Conservation (phyloP, 306 rosid genomes). For the Lathyrus aphaca region DNA sequence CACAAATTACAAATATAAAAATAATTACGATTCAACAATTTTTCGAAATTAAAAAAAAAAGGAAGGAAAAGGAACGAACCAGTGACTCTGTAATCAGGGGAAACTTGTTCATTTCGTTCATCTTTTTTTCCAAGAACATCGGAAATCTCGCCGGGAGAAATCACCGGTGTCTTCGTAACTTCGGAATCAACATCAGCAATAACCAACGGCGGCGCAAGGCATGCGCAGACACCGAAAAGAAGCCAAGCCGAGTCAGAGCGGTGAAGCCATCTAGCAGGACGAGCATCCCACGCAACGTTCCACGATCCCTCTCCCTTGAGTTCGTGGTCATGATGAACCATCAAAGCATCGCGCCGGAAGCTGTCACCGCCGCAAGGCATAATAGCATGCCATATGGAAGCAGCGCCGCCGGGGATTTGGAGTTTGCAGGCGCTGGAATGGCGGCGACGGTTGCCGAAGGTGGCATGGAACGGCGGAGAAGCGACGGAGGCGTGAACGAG, state of each 20-base stretch:
- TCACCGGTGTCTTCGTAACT: not conserved
- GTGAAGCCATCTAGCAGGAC: constrained; percentile 96
- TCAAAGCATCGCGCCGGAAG: constrained; percentile 39
- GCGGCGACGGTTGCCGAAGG: constrained; percentile 44
- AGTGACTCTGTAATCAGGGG: constrained; percentile 66
- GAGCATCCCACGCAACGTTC: constrained; percentile 91
- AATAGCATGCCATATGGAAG: constrained; percentile 88
- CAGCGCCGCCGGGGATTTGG: constrained; percentile 53
- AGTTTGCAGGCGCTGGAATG: constrained; percentile 69
- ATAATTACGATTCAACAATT: not conserved
- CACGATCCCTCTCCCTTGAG: constrained; percentile 88
- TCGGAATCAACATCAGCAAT: constrained; percentile 24
- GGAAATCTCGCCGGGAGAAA: constrained; percentile 15
- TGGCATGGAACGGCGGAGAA: constrained; percentile 27
- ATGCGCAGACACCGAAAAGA: constrained; percentile 82
- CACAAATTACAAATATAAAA: not conserved
- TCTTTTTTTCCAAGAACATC: constrained; percentile 37
- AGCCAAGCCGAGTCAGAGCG: constrained; percentile 89
- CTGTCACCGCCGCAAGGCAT: constrained; percentile 51
- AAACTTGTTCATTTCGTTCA: constrained; percentile 38
- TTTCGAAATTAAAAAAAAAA: not conserved
- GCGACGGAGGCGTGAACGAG: constrained; percentile 34
- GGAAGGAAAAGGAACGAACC: constrained; percentile 45
- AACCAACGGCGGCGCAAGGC: constrained; percentile 61
- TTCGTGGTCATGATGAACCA: constrained; percentile 59